phyloP scores from a whole-genome alignment of 1,284 basidiomycete species.

The Rhodotorula sp. region DNA sequence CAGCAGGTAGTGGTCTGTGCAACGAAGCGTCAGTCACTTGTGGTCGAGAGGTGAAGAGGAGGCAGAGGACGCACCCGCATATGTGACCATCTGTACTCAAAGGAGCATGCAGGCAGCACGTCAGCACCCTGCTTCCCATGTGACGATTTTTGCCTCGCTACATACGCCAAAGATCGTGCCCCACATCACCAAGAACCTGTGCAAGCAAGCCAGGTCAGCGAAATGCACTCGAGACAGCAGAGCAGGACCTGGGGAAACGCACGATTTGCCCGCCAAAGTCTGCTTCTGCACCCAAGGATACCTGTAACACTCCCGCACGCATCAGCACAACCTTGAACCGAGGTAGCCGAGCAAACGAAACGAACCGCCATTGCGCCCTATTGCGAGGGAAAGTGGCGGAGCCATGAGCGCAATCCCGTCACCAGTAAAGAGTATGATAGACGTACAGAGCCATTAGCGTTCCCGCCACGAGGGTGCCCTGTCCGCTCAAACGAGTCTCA shows the following conservation, averaged over 20 bases:
- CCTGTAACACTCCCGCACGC: no score
- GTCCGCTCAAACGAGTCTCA: no score
- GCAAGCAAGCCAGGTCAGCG: no score
- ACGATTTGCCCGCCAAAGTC: conserved; percentile 24
- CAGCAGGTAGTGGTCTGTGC: conserved; percentile 27
- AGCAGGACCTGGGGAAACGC: not conserved
- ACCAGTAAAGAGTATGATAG: not conserved
- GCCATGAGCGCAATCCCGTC: not conserved
- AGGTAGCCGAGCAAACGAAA: no score
- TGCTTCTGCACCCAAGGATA: conserved; percentile 13
- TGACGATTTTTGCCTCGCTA: no score
- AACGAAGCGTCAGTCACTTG: conserved; percentile 11
- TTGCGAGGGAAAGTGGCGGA: not conserved
- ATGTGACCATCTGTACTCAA: not conserved
- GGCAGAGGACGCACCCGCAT: not conserved
- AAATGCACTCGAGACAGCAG: not conserved
- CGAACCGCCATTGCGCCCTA: conserved; percentile 9
- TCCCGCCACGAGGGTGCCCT: conserved; percentile 16
- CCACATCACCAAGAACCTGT: no score
- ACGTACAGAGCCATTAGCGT: conserved; percentile 7
- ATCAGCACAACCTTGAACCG: no score
- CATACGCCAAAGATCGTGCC: no score
- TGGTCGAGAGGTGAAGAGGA: no score
- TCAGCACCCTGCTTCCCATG: not conserved
- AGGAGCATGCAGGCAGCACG: no score